Evolutionary conservation across 495 filamentous ascomycete species (phyloP).

Genomic region (Penicillium atrosanguineum): DNA sequence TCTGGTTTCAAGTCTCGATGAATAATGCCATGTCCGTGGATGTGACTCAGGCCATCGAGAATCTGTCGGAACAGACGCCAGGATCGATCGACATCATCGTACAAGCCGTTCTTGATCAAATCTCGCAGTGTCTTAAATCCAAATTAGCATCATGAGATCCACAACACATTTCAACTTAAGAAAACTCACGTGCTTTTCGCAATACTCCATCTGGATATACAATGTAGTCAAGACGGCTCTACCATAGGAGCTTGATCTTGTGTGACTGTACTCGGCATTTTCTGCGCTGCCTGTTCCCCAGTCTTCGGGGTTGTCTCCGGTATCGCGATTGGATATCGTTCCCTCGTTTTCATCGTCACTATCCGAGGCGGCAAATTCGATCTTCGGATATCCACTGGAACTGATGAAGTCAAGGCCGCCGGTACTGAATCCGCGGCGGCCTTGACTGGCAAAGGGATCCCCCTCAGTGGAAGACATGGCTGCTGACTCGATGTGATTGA

Average conservation of each 20-base stretch:
- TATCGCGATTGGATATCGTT: constrained; percentile 27
- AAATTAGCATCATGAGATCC: constrained; percentile 11
- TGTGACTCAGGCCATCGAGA: constrained; percentile 84
- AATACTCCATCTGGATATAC: constrained; percentile 96
- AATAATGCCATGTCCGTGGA: constrained; percentile 88
- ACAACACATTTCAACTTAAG: background rate
- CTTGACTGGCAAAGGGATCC: constrained; percentile 33
- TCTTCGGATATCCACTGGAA: constrained; percentile 74
- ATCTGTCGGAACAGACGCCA: constrained; percentile 94
- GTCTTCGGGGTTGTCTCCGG: constrained; percentile 22
- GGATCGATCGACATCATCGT: constrained; percentile 66
- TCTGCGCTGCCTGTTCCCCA: constrained; percentile 25
- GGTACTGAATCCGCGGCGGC: constrained; percentile 68
- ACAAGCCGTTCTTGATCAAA: constrained; percentile 75
- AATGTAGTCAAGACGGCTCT: constrained; percentile 55
- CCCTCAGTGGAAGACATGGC: constrained; percentile 59
- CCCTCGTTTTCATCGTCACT: constrained; percentile 57
- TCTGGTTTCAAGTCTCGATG: constrained; percentile 98
- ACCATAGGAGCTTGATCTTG: constrained; percentile 38
- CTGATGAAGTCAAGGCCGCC: constrained; percentile 92
- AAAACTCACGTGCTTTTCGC: constrained; percentile 78
- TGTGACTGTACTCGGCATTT: constrained; percentile 29
- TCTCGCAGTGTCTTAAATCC: constrained; percentile 75
- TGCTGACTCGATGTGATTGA: constrained; percentile 52
- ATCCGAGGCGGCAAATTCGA: constrained; percentile 72